Percentiles rank a stretch among this genome's conserved stretches.
Evolutionary conservation across 805 yeast species (phyloP).

Genomic region (Lipomyces starkeyi): DNA sequence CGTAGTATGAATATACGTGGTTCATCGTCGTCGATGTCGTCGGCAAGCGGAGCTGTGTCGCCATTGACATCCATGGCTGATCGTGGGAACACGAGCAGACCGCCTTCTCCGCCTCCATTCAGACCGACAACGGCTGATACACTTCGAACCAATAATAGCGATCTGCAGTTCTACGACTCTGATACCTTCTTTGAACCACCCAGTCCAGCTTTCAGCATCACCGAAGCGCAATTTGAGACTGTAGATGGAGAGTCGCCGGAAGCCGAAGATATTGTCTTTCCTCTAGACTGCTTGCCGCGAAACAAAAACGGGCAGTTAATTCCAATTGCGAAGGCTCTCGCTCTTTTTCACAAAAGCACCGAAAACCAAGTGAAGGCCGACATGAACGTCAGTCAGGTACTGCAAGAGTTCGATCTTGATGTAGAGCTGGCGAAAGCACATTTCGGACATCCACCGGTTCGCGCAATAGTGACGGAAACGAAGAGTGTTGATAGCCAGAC

Average conservation of each 20-base stretch:
- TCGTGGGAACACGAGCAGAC: background rate
- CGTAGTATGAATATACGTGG: background rate
- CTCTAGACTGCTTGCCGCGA: background rate
- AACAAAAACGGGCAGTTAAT: background rate
- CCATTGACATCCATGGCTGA: background rate
- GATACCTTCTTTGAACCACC: background rate
- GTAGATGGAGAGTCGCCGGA: background rate
- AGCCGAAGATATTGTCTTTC: background rate
- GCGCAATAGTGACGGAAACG: background rate
- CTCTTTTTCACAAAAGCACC: background rate
- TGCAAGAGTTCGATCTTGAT: slow-evolving; percentile 22
- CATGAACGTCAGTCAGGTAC: slow-evolving; percentile 4
- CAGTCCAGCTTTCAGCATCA: background rate
- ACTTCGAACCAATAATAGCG: background rate
- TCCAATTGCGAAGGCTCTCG: background rate
- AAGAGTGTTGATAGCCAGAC: background rate
- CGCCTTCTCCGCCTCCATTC: background rate
- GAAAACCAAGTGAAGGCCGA: slow-evolving; percentile 2
- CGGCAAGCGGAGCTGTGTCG: slow-evolving; percentile 1
- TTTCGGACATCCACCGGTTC: slow-evolving; percentile 17
- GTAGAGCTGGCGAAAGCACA: slow-evolving; percentile 20
- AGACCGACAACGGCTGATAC: background rate
- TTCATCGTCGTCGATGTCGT: background rate
- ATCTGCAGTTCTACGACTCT: background rate
- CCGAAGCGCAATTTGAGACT: background rate